Percentiles rank a stretch among this genome's conserved stretches.
These are phyloP conservation scores for Conticribra weissflogii DNA, from an alignment of 108 stramenopile species.

Conservation along the genomic window DNA sequence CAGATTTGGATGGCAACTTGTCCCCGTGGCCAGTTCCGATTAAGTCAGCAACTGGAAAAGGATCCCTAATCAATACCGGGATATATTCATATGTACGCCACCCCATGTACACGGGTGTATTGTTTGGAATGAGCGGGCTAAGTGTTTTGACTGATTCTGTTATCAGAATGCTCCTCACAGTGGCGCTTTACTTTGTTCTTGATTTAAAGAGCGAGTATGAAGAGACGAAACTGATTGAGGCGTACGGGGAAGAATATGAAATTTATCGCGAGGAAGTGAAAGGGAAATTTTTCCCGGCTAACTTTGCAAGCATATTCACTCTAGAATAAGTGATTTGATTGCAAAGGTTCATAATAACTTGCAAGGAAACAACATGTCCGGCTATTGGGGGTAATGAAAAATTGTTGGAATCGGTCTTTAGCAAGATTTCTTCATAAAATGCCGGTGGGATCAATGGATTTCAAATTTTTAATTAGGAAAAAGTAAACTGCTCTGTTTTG, in stretches of 20 bases:
- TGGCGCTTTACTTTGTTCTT: constrained; percentile 44
- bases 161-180: constrained; percentile 52
- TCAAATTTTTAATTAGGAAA: too few species aligned
- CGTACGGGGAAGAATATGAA: constrained; percentile 42
- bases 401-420: too few species aligned
- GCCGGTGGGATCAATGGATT: too few species aligned
- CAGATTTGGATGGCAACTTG: constrained; percentile 53
- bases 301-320: too few species aligned
- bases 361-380: too few species aligned
- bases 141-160: constrained; percentile 52
- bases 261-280: constrained; percentile 40
- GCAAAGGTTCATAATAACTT: too few species aligned
- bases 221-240: constrained; percentile 46
- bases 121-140: constrained; percentile 51
- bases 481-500: too few species aligned
- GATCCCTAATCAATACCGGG: constrained; percentile 46
- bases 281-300: constrained; percentile 55
- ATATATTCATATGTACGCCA: constrained; percentile 65
- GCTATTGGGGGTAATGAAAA: too few species aligned
- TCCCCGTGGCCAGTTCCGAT: constrained; percentile 57
- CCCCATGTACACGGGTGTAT: constrained; percentile 73
- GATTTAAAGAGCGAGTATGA: constrained; percentile 65
- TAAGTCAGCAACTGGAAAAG: constrained; percentile 20
- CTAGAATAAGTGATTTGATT: too few species aligned
- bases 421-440: too few species aligned